Base-by-base conservation (phyloP, 2,329 filamentous ascomycete species). In the Aspergillus sp. region DNA sequence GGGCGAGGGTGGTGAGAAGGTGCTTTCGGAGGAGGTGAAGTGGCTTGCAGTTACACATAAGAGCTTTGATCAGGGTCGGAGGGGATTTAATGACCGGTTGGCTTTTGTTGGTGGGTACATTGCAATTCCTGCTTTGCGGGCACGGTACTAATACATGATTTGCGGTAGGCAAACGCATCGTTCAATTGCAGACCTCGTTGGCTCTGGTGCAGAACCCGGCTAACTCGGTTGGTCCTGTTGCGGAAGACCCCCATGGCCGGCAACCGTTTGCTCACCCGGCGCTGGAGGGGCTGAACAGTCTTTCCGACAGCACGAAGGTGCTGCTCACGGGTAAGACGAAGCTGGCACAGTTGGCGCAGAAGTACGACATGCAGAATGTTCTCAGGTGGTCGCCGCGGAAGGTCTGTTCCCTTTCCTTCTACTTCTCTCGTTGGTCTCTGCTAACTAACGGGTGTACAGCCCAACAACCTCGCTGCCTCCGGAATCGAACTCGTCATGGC, bases 41-140 rank as follows among this genome's bases (percentile, higher is more conserved):
- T 98, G 93, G 93, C 75, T 97, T 62, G 90, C 90, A 25, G 82
- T 98, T 48, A 98, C 93, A 56, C 93, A 97, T 70, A 97, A 97
- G 80, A 96, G 90, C 71, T 97, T 95, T 64, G 91, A 98, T 66
- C 90, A 97, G 64, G 93, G 90, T 45, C 79, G 89, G 62, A 84
- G 90, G 75, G 91, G 91, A 1, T 95, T 91, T 73, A 98, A 98
- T 67, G 91, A 96, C 62, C 82, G 88, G 53, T 74, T 98, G 68
- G 88, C 90, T n/a, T 90, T 88, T 63, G 74, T 95, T 46, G 91
- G 89, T 94, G 79, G 50, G 74, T 62, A 32, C 49, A 7, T n/a
- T 27, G 35, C 13, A 35, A 17, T 20, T 12, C 13, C 12, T 44
- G 42, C 19, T 19, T 32, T 44, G 10, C 25, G 25, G 13, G 22